Evolutionary conservation across 768 basidiomycete genomes (phyloP).

Genomic region (Lyophyllum shimeji): DNA sequence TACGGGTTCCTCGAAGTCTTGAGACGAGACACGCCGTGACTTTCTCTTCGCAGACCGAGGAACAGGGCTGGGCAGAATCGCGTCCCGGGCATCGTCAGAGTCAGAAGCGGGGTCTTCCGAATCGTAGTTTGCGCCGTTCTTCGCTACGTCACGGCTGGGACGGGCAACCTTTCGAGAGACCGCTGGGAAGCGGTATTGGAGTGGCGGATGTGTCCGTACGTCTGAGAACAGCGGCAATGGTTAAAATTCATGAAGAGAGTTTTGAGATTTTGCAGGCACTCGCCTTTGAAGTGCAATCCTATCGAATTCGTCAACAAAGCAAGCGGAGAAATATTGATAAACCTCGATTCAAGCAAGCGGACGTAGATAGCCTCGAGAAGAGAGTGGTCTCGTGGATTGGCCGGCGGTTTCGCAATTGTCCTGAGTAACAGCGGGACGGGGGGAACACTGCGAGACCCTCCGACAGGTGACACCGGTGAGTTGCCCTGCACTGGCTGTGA

Average conservation of each 20-base stretch:
- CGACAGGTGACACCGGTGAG: constrained; percentile 2
- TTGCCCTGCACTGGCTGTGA: not conserved
- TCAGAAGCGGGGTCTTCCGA: constrained; percentile 24
- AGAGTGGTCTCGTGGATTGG: constrained; percentile 67
- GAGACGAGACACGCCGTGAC: constrained; percentile 16
- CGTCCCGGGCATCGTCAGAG: constrained; percentile 36
- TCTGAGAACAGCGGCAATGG: constrained; percentile 35
- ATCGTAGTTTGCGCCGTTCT: constrained; percentile 6
- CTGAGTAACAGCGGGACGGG: constrained; percentile 29
- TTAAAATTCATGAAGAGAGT: not conserved
- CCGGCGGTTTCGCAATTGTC: constrained; percentile 37
- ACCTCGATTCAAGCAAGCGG: constrained; percentile 66
- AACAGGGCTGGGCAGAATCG: constrained; percentile 29
- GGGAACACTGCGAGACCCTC: not conserved
- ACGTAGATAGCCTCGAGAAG: constrained; percentile 63
- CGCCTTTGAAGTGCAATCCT: constrained; percentile 63
- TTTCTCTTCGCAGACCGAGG: constrained; percentile 19
- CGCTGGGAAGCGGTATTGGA: constrained; percentile 58
- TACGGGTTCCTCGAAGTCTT: constrained; percentile 18
- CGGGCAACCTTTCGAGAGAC: constrained; percentile 19
- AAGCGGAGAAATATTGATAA: constrained; percentile 66
- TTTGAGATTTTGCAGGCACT: constrained; percentile 8
- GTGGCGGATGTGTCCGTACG: constrained; percentile 64
- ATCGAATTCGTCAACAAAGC: constrained; percentile 59
- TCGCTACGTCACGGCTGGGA: not conserved